Percentiles rank a stretch among this genome's conserved stretches.
phyloP scores from a whole-genome alignment of 2,329 filamentous ascomycete species.

The Apiospora koreana region DNA sequence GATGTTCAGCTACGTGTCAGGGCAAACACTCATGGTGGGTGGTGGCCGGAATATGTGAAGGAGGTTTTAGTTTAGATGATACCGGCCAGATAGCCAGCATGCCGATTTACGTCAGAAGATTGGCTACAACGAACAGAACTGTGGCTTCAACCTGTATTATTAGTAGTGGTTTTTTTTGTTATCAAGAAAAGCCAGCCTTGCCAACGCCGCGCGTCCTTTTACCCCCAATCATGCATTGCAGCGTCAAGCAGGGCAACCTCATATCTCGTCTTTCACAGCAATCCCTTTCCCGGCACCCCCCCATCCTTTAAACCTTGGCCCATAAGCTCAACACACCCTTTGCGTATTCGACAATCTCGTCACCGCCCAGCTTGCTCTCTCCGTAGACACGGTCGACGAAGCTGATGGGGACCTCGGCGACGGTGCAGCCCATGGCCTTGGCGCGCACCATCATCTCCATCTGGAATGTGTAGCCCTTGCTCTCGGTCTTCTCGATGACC shows the following conservation, averaged over 20 bases:
- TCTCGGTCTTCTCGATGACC: conserved; percentile 88
- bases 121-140: background rate
- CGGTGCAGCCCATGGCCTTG: conserved; percentile 91
- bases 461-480: conserved; percentile 98
- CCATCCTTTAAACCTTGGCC: conserved; percentile 66
- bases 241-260: conserved; percentile 5
- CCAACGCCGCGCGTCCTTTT: conserved; percentile 16
- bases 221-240: conserved; percentile 8
- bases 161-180: conserved; percentile 9
- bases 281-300: background rate
- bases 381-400: conserved; percentile 97
- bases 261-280: background rate
- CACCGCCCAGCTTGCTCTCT: conserved; percentile 89
- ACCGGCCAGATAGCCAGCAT: background rate
- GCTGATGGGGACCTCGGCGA: conserved; percentile 92
- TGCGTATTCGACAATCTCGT: conserved; percentile 95
- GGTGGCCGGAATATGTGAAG: conserved; percentile 70
- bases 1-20: conserved; percentile 80
- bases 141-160: conserved; percentile 14
- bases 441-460: conserved; percentile 99
- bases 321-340: conserved; percentile 80
- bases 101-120: background rate
- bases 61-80: conserved; percentile 15
- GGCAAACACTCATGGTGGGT: conserved; percentile 85
- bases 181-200: conserved; percentile 14